These are phyloP conservation scores for Keithomyces neogunnii DNA, from an alignment of 2,329 filamentous ascomycete genomes.

Conservation along the genomic window DNA sequence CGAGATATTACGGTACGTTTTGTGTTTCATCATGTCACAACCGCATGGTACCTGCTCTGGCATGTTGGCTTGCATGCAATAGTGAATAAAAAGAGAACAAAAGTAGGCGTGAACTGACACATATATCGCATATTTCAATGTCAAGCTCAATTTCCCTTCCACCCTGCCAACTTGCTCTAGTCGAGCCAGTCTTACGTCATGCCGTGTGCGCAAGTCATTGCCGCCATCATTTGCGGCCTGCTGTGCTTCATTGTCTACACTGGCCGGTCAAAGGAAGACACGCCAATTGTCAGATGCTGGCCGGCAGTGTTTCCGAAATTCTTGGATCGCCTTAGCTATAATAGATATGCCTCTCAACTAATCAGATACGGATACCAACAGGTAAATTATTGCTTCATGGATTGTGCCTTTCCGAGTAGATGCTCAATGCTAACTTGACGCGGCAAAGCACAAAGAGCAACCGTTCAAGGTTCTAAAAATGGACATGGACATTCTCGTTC, in stretches of 20 bases:
- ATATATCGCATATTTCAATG: too few relatives aligned
- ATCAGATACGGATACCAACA: conserved; percentile 8
- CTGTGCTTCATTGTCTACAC: background rate
- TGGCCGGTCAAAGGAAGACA: background rate
- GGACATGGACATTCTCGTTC: conserved; percentile 11
- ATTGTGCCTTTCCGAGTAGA: too few relatives aligned
- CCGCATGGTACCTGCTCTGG: too few relatives aligned
- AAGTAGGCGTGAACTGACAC: too few relatives aligned
- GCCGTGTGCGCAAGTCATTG: background rate
- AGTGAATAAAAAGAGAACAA: too few relatives aligned
- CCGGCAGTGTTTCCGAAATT: conserved; percentile 7
- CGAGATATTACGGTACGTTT: too few relatives aligned
- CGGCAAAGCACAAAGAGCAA: conserved; percentile 4
- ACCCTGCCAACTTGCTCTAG: background rate
- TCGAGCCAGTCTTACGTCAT: background rate
- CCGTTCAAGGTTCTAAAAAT: conserved; percentile 10
- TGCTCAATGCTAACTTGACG: background rate
- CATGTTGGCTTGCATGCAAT: too few relatives aligned
- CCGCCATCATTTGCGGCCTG: background rate
- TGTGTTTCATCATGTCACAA: too few relatives aligned
- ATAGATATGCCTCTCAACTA: conserved; percentile 4
- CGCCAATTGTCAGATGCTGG: conserved; percentile 8
- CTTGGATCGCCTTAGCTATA: conserved; percentile 10
- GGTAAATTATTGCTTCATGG: background rate
- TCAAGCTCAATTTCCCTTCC: too few relatives aligned